phyloP scores from a whole-genome alignment of 2,329 filamentous ascomycete species.

The Fusarium solani-melongenae region DNA sequence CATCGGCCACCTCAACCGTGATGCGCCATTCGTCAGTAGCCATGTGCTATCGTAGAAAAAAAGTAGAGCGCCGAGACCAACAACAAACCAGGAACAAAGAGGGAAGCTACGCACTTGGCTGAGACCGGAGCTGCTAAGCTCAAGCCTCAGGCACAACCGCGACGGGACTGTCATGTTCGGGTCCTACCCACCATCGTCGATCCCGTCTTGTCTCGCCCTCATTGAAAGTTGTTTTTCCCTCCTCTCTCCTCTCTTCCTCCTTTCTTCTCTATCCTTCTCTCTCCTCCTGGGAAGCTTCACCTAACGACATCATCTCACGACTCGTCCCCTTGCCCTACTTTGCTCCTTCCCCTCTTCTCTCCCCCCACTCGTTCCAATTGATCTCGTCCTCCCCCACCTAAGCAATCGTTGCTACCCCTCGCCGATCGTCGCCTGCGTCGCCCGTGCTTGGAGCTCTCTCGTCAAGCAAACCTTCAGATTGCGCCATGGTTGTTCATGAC shows the following conservation, averaged over 20 bases:
- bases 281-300: constrained; percentile 21
- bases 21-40: constrained; percentile 13
- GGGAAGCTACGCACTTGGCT: constrained; percentile 22
- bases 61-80: not conserved
- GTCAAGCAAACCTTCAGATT: constrained; percentile 3
- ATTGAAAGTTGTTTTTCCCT: constrained; percentile 25
- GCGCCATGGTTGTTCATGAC: constrained; percentile 86
- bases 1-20: constrained; percentile 24
- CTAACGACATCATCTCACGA: constrained; percentile 11
- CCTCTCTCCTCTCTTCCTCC: constrained; percentile 14
- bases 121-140: constrained; percentile 12
- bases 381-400: constrained; percentile 29
- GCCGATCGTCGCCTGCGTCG: constrained; percentile 33
- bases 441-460: constrained; percentile 34
- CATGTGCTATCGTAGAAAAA: constrained; percentile 28
- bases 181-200: constrained; percentile 43
- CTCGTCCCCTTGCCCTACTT: constrained; percentile 5
- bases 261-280: constrained; percentile 9
- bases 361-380: constrained; percentile 37
- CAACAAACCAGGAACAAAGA: constrained; percentile 18
- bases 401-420: constrained; percentile 33
- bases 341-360: constrained; percentile 19
- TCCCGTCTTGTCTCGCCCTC: constrained; percentile 30
- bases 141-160: constrained; percentile 39
- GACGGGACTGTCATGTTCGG: constrained; percentile 29